These are phyloP conservation scores for Globisporangium viniferum DNA, from an alignment of 352 stramenopile species.

Conservation along the genomic window DNA sequence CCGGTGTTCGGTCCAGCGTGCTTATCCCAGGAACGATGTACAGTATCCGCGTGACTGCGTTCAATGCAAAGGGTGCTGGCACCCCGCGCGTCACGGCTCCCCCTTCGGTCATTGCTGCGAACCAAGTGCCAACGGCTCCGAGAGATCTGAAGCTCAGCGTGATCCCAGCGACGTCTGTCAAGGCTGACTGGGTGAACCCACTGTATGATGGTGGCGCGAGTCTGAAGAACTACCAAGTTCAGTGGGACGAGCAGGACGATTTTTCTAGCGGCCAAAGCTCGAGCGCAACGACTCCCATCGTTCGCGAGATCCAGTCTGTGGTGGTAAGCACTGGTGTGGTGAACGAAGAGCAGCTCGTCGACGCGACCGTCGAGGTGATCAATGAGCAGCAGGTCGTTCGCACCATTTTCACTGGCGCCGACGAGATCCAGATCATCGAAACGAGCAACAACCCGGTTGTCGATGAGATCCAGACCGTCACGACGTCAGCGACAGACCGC, in stretches of 20 bases:
- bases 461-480: conserved; percentile 91
- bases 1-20: conserved; percentile 82
- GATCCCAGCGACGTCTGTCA: conserved; percentile 68
- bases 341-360: conserved; percentile 93
- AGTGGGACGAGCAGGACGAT: conserved; percentile 82
- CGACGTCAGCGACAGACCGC: conserved; percentile 88
- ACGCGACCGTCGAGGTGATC: conserved; percentile 91
- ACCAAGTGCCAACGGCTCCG: conserved; percentile 64
- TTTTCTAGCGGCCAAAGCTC: conserved; percentile 72
- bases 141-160: conserved; percentile 52
- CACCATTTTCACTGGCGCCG: conserved; percentile 75
- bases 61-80: conserved; percentile 77
- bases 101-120: conserved; percentile 41
- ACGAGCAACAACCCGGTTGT: conserved; percentile 67
- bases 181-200: conserved; percentile 86
- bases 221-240: conserved; percentile 64
- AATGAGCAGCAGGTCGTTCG: conserved; percentile 96
- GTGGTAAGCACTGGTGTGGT: conserved; percentile 76
- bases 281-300: conserved; percentile 72
- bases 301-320: conserved; percentile 91
- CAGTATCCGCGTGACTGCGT: conserved; percentile 69
- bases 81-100: conserved; percentile 34
- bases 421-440: conserved; percentile 88
- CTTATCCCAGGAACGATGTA: conserved; percentile 81
- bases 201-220: conserved; percentile 89